Conservation (phyloP, 805 yeast genomes). For the Kuraishia hungarica region DNA sequence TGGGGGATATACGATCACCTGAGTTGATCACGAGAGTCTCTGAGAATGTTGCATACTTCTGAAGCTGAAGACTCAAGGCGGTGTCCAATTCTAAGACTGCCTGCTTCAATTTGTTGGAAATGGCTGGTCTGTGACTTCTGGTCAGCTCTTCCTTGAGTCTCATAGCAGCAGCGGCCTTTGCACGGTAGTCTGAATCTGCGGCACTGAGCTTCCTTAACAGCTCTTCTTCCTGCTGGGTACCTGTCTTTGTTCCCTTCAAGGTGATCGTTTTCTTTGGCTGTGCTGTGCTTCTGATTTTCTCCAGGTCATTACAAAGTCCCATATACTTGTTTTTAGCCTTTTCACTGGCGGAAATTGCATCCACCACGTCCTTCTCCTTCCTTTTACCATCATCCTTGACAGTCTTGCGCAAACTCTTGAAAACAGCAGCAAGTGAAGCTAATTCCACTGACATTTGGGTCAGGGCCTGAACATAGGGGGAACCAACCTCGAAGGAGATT, state of each 20-base stretch:
- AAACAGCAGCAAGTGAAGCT: slow-evolving; percentile 56
- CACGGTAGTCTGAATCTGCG: slow-evolving; percentile 83
- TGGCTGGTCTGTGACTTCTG: slow-evolving; percentile 67
- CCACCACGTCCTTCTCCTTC: slow-evolving; percentile 77
- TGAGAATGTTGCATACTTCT: slow-evolving; percentile 79
- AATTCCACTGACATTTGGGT: slow-evolving; percentile 84
- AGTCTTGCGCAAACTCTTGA: slow-evolving; percentile 64
- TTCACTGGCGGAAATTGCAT: slow-evolving; percentile 76
- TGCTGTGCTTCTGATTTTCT: slow-evolving; percentile 70
- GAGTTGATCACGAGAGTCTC: slow-evolving; percentile 78
- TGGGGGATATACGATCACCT: slow-evolving; percentile 77
- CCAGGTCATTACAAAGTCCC: slow-evolving; percentile 79
- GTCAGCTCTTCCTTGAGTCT: slow-evolving; percentile 67
- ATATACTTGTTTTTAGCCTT: slow-evolving; percentile 78
- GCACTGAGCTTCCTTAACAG: slow-evolving; percentile 67
- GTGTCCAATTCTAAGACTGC: slow-evolving; percentile 81
- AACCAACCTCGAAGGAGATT: slow-evolving; percentile 53
- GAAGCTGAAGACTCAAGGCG: slow-evolving; percentile 82
- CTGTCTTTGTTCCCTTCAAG: slow-evolving; percentile 68
- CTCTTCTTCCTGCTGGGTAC: slow-evolving; percentile 88
- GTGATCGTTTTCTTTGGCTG: slow-evolving; percentile 79
- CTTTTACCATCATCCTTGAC: slow-evolving; percentile 76
- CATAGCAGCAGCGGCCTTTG: slow-evolving; percentile 64
- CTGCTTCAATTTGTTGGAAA: slow-evolving; percentile 62
- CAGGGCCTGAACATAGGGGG: slow-evolving; percentile 70